phyloP scores from a whole-genome alignment of 805 yeast genomes.

The Pichia membranifaciens region DNA sequence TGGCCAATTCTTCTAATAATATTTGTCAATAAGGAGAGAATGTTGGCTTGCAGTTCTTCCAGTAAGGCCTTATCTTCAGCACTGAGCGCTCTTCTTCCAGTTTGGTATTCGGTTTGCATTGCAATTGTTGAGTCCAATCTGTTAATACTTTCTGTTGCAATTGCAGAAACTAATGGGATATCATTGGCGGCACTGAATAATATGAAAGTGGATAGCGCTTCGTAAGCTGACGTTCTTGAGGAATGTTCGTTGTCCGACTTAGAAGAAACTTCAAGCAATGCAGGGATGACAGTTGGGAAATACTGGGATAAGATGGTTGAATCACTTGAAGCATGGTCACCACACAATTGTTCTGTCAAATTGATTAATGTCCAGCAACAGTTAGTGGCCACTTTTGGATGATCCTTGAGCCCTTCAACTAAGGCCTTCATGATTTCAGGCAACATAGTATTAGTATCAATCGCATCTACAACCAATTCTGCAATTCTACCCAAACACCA shows the following conservation, averaged over 20 bases:
- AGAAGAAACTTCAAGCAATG: slow-evolving; percentile 61
- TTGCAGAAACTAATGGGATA: slow-evolving; percentile 57
- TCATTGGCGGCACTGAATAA: slow-evolving; percentile 67
- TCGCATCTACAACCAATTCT: slow-evolving; percentile 73
- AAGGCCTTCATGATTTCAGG: slow-evolving; percentile 71
- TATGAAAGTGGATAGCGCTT: slow-evolving; percentile 81
- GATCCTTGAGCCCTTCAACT: slow-evolving; percentile 76
- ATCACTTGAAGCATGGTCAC: slow-evolving; percentile 49
- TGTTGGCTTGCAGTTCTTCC: slow-evolving; percentile 84
- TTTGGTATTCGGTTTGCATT: slow-evolving; percentile 44
- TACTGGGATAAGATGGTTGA: slow-evolving; percentile 69
- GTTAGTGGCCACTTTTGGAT: slow-evolving; percentile 91
- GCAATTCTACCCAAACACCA: slow-evolving; percentile 98
- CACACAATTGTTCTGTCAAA: slow-evolving; percentile 73
- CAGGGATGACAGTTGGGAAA: slow-evolving; percentile 63
- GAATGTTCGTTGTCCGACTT: slow-evolving; percentile 78
- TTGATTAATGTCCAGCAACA: slow-evolving; percentile 97
- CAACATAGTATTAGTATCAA: slow-evolving; percentile 58
- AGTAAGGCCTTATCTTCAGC: slow-evolving; percentile 71
- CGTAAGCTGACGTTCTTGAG: slow-evolving; percentile 93
- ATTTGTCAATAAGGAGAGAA: slow-evolving; percentile 71
- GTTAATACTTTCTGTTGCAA: slow-evolving; percentile 68
- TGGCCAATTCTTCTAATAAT: slow-evolving; percentile 75
- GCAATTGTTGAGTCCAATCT: slow-evolving; percentile 68
- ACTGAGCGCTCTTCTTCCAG: slow-evolving; percentile 21